Conservation (phyloP, 495 filamentous ascomycete species). For the Apodospora peruviana region DNA sequence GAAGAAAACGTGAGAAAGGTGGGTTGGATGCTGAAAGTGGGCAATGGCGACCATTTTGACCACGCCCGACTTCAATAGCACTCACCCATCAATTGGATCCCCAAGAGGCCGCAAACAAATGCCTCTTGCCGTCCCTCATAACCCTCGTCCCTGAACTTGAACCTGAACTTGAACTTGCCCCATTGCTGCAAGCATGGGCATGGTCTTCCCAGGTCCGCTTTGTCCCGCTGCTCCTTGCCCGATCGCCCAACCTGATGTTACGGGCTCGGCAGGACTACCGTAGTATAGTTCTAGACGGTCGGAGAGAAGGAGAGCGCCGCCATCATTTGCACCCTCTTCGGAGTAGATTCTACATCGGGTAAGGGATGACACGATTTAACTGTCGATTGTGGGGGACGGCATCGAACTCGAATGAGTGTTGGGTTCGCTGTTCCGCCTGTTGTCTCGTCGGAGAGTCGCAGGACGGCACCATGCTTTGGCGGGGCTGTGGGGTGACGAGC, state of each 20-base stretch:
- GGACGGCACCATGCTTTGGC: neutral
- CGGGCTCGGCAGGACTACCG: no score
- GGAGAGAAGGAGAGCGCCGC: no score
- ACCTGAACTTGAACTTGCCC: neutral
- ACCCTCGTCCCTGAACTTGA: neutral
- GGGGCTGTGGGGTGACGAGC: slow-evolving; percentile 1
- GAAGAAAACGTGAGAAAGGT: no score
- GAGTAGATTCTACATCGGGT: slow-evolving; percentile 11
- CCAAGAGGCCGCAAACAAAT: neutral
- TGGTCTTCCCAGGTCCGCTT: neutral
- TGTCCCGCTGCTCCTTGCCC: neutral
- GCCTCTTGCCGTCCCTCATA: neutral
- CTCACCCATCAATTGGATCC: no score
- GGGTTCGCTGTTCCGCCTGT: neutral
- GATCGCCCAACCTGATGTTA: neutral
- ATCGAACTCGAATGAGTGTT: slow-evolving; percentile 5
- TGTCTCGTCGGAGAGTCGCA: no score
- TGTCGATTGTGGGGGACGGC: slow-evolving; percentile 9
- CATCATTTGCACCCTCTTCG: slow-evolving; percentile 8
- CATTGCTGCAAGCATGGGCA: neutral
- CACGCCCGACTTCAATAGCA: no score
- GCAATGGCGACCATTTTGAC: neutral
- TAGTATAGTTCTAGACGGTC: no score
- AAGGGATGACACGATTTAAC: slow-evolving; percentile 17
- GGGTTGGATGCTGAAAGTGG: neutral